Conservation (phyloP, 192 early-diverging fungal species). For the Coemansia sp. region DNA sequence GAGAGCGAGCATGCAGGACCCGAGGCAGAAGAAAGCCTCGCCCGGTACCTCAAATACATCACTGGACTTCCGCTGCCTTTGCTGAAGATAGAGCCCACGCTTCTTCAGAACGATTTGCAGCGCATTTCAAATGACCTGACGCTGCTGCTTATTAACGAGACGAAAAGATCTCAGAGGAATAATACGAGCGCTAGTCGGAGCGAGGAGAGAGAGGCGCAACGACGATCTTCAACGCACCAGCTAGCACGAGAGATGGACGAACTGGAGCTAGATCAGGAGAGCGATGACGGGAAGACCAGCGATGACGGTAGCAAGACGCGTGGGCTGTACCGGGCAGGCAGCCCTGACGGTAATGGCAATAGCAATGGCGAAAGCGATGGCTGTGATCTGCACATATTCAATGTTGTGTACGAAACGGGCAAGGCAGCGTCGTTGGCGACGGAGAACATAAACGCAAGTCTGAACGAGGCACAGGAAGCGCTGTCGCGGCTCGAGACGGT, state of each 20-base stretch:
- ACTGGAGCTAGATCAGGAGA: background rate
- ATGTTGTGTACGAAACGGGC: constrained; percentile 26
- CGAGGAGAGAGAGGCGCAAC: constrained; percentile 3
- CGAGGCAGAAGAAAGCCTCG: constrained; percentile 35
- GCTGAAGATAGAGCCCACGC: constrained; percentile 45
- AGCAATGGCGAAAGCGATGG: background rate
- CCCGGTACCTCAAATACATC: constrained; percentile 51
- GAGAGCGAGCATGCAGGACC: constrained; percentile 22
- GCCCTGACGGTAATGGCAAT: background rate
- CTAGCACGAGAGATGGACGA: background rate
- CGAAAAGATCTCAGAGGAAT: constrained; percentile 6
- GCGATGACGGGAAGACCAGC: background rate
- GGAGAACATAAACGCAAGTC: constrained; percentile 10
- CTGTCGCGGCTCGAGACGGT: constrained; percentile 33
- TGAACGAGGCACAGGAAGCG: constrained; percentile 28
- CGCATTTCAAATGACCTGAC: constrained; percentile 49
- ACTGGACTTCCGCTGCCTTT: constrained; percentile 38
- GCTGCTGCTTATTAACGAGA: constrained; percentile 44
- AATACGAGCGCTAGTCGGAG: background rate
- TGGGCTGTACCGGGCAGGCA: background rate
- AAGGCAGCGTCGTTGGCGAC: constrained; percentile 13
- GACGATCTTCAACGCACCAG: constrained; percentile 1
- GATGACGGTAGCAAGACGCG: background rate
- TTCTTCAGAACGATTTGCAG: constrained; percentile 48
- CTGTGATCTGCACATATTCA: constrained; percentile 20